phyloP scores from a whole-genome alignment of 2,329 filamentous ascomycete genomes.

The Phymatotrichopsis omnivora region DNA sequence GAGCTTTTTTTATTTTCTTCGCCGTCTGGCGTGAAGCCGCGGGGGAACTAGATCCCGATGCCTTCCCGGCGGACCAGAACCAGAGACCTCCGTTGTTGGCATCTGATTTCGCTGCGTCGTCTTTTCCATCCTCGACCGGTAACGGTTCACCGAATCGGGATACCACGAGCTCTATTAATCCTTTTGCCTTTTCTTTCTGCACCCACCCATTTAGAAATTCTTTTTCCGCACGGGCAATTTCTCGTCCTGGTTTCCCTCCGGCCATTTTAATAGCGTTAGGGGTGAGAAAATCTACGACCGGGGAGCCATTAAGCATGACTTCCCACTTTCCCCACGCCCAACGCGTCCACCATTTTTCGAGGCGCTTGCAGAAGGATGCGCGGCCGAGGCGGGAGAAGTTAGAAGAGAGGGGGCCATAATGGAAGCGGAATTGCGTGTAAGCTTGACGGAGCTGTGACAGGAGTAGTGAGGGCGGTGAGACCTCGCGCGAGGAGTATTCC shows the following conservation, averaged over 20 bases:
- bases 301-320: conserved; percentile 81
- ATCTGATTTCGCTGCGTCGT: conserved; percentile 29
- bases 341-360: conserved; percentile 72
- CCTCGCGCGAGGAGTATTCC: conserved; percentile 83
- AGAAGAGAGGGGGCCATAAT: conserved; percentile 53
- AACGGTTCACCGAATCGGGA: conserved; percentile 65
- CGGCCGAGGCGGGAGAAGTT: conserved; percentile 61
- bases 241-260: conserved; percentile 82
- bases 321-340: conserved; percentile 60
- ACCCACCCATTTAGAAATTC: conserved; percentile 54
- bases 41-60: conserved; percentile 4
- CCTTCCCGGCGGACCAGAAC: conserved; percentile 23
- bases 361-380: conserved; percentile 57
- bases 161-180: conserved; percentile 77
- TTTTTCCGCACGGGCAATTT: conserved; percentile 89
- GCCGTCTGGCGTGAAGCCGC: conserved; percentile 1
- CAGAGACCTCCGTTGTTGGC: conserved; percentile 14
- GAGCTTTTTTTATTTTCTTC: neutral
- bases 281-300: conserved; percentile 53
- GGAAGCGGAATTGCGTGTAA: conserved; percentile 73
- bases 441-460: conserved; percentile 73
- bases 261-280: conserved; percentile 80
- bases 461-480: conserved; percentile 70
- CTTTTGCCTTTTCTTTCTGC: conserved; percentile 42
- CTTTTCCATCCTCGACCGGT: conserved; percentile 28